Percentiles rank a stretch among this genome's conserved stretches.
phyloP scores from a whole-genome alignment of 306 rosid species.

The Trifolium dubium region DNA sequence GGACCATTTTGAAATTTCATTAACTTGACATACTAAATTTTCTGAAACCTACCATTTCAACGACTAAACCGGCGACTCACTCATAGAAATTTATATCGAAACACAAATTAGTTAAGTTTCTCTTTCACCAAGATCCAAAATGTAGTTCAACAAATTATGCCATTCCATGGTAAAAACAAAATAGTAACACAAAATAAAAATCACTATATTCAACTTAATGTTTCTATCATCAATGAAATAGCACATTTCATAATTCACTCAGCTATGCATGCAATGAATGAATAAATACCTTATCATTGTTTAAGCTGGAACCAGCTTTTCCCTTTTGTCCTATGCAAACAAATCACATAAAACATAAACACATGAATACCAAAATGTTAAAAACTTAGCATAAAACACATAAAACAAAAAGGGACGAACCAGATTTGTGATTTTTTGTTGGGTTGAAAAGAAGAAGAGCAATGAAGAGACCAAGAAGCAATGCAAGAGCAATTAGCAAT shows the following conservation, averaged over 20 bases:
- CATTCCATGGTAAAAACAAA: neutral
- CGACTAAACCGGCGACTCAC: too few relatives aligned
- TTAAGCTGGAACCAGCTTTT: conserved; percentile 43
- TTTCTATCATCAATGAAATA: neutral
- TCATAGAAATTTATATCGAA: neutral
- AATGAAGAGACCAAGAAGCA: conserved; percentile 57
- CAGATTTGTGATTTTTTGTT: conserved; percentile 53
- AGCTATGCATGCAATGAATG: neutral
- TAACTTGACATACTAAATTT: neutral
- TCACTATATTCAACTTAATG: neutral
- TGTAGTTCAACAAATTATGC: conserved; percentile 20
- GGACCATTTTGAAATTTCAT: neutral
- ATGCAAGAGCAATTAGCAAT: conserved; percentile 53
- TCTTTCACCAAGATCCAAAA: conserved; percentile 25
- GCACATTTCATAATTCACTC: conserved; percentile 1
- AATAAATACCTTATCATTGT: conserved; percentile 53
- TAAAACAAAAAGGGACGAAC: conserved; percentile 19
- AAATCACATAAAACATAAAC: conserved; percentile 4
- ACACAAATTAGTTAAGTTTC: conserved; percentile 12
- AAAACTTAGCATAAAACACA: conserved; percentile 20
- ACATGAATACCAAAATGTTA: conserved; percentile 1
- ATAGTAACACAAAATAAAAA: neutral
- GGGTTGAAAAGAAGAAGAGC: conserved; percentile 54
- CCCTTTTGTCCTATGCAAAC: conserved; percentile 50
- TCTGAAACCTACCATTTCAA: neutral